Evolutionary conservation across 768 basidiomycete species (phyloP).

Genomic region (Leccinum broughii): DNA sequence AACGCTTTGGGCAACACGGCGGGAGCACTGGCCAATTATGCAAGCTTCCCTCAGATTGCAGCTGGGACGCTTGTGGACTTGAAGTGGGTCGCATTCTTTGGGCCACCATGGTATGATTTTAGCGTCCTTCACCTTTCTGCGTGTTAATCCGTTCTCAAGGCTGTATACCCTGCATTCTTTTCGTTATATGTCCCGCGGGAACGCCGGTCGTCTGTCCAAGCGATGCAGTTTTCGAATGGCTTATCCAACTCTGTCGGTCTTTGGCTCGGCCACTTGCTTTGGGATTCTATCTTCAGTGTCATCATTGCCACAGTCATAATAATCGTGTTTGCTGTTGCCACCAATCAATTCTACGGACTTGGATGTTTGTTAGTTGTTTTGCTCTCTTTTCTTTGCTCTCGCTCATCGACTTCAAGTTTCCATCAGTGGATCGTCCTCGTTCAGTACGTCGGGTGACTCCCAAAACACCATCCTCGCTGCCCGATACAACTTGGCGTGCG

Average conservation of each 20-base stretch:
- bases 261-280: conserved; percentile 79
- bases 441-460: conserved; percentile 63
- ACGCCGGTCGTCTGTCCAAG: conserved; percentile 65
- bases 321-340: conserved; percentile 56
- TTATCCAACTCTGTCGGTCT: conserved; percentile 66
- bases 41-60: conserved; percentile 56
- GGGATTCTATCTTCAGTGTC: conserved; percentile 62
- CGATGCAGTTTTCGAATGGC: conserved; percentile 82
- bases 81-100: conserved; percentile 77
- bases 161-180: conserved; percentile 81
- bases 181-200: conserved; percentile 76
- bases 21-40: conserved; percentile 48
- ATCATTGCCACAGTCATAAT: conserved; percentile 63
- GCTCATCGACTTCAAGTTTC: not conserved
- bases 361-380: conserved; percentile 53
- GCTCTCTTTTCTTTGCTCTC: not conserved
- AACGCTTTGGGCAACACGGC: conserved; percentile 46
- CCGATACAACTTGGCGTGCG: conserved; percentile 73
- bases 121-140: not conserved
- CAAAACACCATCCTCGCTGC: conserved; percentile 77
- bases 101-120: conserved; percentile 58
- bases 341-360: conserved; percentile 66
- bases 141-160: conserved; percentile 35
- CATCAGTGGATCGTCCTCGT: conserved; percentile 69
- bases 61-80: conserved; percentile 59